Conservation (phyloP, 2,329 filamentous ascomycete species). For the Periconia macrospinosa region DNA sequence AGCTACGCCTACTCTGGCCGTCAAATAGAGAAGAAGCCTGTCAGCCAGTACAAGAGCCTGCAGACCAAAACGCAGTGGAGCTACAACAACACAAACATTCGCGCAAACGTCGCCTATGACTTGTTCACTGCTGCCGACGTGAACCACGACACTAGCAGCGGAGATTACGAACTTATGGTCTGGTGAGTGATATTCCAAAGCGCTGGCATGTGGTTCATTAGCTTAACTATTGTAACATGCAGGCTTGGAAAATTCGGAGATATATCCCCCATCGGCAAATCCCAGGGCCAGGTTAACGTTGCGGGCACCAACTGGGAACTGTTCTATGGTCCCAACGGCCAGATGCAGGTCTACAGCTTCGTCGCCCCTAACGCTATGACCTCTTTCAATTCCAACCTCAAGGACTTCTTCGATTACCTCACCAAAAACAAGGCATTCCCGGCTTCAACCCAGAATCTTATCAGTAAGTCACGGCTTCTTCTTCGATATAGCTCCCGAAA, state of each 20-base stretch:
- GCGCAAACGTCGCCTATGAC: conserved; percentile 29
- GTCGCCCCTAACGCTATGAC: conserved; percentile 46
- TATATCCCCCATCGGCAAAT: conserved; percentile 34
- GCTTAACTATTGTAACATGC: neutral
- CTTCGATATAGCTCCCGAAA: neutral
- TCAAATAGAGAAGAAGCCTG: conserved; percentile 17
- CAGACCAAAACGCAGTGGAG: conserved; percentile 21
- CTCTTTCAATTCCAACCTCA: conserved; percentile 59
- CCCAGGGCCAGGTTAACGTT: conserved; percentile 43
- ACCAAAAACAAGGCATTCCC: conserved; percentile 49
- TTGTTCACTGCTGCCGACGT: conserved; percentile 24
- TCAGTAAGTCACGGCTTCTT: conserved; percentile 16
- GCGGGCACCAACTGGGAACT: conserved; percentile 58
- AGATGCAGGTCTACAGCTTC: conserved; percentile 64
- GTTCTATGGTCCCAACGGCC: conserved; percentile 60
- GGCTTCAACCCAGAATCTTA: conserved; percentile 20
- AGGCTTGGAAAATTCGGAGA: conserved; percentile 58
- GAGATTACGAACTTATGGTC: conserved; percentile 29
- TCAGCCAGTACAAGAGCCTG: conserved; percentile 22
- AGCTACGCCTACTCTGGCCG: conserved; percentile 25
- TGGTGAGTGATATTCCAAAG: conserved; percentile 13
- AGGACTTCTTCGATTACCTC: conserved; percentile 61
- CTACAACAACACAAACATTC: conserved; percentile 19
- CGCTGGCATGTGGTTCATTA: neutral
- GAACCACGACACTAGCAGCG: conserved; percentile 25